Base-by-base conservation (phyloP, 495 filamentous ascomycete species). In the Aspergillus ellipticus region DNA sequence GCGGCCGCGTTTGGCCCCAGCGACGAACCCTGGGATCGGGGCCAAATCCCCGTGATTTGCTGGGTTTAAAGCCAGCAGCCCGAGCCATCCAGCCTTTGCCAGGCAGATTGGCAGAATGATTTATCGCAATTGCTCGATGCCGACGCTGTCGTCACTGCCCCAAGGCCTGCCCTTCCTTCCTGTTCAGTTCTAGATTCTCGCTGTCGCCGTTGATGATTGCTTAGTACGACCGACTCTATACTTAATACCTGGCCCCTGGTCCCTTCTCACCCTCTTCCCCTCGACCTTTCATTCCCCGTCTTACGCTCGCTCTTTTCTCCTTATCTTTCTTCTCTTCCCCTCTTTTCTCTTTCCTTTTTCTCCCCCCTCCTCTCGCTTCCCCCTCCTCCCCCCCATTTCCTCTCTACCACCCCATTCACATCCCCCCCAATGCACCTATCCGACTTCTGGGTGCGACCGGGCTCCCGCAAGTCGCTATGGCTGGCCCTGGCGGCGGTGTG, bases 401-500 rank as follows among this genome's bases (percentile, higher is more conserved):
- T 21, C 41, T 46, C 4, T 16, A 6, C 15, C 50, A 13, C 11
- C 9, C 6, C 17, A 17, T 41, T 24, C 24, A 11, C 16, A 26
- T 37, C 50, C 21, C 31, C 46, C 17, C n/a, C 35, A 2, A 47
- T 59, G 51, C 51, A 17, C 22, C 24, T 37, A n/a, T 11, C n/a
- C 24, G 56, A 59, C 17, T 45, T 24, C 31, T 51, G 41, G 11
- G 29, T 58, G 24, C 43, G 24, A 3, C 22, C 41, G 10, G 42
- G 35, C 20, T 39, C 37, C n/a, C 51, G 37, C 21, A 54, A 54
- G 37, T 39, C 56, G 1, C 45, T 42, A 19, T 50, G 51, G 43
- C 24, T 59, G 56, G 56, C 51, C 50, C 56, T 59, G 56, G 56
- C 33, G 50, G 51, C 39, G 22, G 19, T 51, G 39, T 59, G 51